phyloP scores from a whole-genome alignment of 495 filamentous ascomycete species.

The Gamarada debralockiae region DNA sequence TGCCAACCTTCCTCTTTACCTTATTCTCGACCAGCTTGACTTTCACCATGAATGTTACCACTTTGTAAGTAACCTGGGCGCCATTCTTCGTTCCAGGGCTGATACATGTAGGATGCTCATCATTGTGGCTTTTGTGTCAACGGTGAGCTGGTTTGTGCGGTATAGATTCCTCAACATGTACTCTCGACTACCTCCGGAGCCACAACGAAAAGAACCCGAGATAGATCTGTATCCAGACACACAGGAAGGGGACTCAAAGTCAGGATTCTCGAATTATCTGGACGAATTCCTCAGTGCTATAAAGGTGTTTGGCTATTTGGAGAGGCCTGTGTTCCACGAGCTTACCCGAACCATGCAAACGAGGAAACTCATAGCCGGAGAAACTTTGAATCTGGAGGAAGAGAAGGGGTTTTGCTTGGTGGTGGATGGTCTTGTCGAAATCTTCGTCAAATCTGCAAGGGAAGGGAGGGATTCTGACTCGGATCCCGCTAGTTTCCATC shows the following conservation, averaged over 20 bases:
- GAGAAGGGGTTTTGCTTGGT: conserved; percentile 98
- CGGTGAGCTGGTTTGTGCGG: conserved; percentile 84
- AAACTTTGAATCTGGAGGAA: conserved; percentile 91
- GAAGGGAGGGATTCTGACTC: conserved; percentile 41
- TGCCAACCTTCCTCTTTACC: conserved; percentile 87
- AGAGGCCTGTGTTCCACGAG: conserved; percentile 95
- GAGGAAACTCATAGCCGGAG: conserved; percentile 88
- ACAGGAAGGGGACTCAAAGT: conserved; percentile 84
- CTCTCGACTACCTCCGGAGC: conserved; percentile 84
- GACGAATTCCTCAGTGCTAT: conserved; percentile 99
- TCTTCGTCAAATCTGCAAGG: conserved; percentile 89
- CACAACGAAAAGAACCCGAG: conserved; percentile 91
- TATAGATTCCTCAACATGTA: conserved; percentile 97
- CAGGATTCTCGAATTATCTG: conserved; percentile 88
- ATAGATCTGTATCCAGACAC: conserved; percentile 92
- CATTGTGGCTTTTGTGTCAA: conserved; percentile 68
- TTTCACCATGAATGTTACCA: conserved; percentile 97
- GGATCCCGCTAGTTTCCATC: conserved; percentile 20
- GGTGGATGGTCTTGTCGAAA: conserved; percentile 94
- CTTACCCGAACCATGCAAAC: conserved; percentile 98
- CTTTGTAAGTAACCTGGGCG: conserved; percentile 56
- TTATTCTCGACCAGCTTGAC: conserved; percentile 94
- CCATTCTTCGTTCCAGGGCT: conserved; percentile 15
- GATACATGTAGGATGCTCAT: conserved; percentile 65
- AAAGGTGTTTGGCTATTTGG: conserved; percentile 97